Percentiles rank a stretch among this genome's conserved stretches.
These are phyloP conservation scores for Saraca asoca DNA, from an alignment of 331 rosid genomes.

Conservation along the genomic window DNA sequence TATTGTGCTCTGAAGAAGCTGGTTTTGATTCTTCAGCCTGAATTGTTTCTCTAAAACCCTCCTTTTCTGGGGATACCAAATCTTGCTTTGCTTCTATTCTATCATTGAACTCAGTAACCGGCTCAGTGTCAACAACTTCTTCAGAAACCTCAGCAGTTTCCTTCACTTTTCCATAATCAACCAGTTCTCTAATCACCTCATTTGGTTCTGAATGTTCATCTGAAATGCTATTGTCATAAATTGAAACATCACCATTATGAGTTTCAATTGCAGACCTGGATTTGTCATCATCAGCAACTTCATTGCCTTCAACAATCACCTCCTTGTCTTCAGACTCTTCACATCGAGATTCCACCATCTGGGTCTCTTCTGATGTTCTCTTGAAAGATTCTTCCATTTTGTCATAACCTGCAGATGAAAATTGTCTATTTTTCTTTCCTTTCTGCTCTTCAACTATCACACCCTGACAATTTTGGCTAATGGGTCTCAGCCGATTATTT, in stretches of 20 bases:
- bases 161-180: constrained; percentile 24
- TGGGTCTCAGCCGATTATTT: constrained; percentile 18
- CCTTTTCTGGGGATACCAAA: constrained; percentile 2
- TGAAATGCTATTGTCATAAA: constrained; percentile 17
- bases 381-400: constrained; percentile 53
- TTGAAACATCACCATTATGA: constrained; percentile 17
- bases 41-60: too few species aligned
- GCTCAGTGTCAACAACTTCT: constrained; percentile 17
- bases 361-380: constrained; percentile 39
- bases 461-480: constrained; percentile 8
- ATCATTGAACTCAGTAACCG: too few species aligned
- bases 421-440: background rate
- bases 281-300: constrained; percentile 24
- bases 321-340: constrained; percentile 38
- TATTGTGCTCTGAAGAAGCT: constrained; percentile 23
- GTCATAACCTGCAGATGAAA: constrained; percentile 23
- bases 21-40: background rate
- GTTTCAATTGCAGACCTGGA: constrained; percentile 25
- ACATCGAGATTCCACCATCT: constrained; percentile 31
- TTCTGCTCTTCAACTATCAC: constrained; percentile 36
- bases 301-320: constrained; percentile 28
- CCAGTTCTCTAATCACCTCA: constrained; percentile 23
- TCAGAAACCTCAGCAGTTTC: constrained; percentile 38
- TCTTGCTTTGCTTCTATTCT: constrained; percentile 30
- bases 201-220: constrained; percentile 35